Percentiles rank a stretch among this genome's conserved stretches.
Evolutionary conservation across 257 asterid species (phyloP).

Genomic region (Nicotiana obtusifolia): DNA sequence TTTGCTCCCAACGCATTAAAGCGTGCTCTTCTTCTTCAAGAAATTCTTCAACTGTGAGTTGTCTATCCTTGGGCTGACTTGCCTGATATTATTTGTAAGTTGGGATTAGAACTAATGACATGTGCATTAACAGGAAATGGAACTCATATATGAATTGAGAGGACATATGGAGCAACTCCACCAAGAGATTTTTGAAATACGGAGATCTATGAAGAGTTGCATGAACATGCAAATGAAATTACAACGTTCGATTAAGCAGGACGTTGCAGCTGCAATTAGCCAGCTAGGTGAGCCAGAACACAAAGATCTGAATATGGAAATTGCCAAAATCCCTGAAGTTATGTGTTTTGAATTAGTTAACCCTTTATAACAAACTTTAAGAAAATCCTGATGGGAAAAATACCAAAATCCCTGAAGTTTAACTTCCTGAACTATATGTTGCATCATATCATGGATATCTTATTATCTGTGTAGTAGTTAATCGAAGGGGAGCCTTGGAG

Average conservation of each 20-base stretch:
- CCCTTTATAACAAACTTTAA: too few relatives aligned
- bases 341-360: not conserved
- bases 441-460: not conserved
- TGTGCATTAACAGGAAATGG: constrained; percentile 55
- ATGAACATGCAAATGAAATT: constrained; percentile 55
- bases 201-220: constrained; percentile 61
- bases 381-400: not conserved
- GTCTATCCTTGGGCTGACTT: not conserved
- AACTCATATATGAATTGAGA: constrained; percentile 63
- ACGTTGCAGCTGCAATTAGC: constrained; percentile 31
- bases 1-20: constrained; percentile 30
- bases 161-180: constrained; percentile 76
- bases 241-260: constrained; percentile 51
- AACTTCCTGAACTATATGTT: not conserved
- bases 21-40: constrained; percentile 26
- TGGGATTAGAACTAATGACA: not conserved
- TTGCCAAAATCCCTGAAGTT: not conserved
- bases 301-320: not conserved
- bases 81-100: not conserved
- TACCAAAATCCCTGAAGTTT: too few relatives aligned
- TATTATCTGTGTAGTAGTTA: too few relatives aligned
- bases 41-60: constrained; percentile 55
- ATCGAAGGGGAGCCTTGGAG: too few relatives aligned
- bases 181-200: constrained; percentile 61
- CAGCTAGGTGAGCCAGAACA: constrained; percentile 43